Percentiles rank a stretch among this genome's conserved stretches.
Conservation (phyloP, 257 asterid species). For the Salvia rosmarinus region DNA sequence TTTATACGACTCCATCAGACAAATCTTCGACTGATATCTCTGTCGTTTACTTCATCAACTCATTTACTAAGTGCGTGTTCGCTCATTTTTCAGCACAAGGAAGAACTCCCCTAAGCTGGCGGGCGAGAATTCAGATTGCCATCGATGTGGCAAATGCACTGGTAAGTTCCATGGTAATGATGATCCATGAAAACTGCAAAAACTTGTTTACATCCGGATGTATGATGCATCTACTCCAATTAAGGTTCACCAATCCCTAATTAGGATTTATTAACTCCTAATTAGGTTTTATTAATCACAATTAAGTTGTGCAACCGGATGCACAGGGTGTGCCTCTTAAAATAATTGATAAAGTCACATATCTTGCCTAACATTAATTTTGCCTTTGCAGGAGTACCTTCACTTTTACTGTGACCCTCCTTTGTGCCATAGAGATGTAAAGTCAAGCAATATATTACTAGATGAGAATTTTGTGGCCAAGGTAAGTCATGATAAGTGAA, state of each 20-base stretch:
- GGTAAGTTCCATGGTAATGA: constrained; percentile 48
- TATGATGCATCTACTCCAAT: too few species aligned
- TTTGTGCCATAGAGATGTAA: constrained; percentile 91
- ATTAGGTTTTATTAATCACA: too few species aligned
- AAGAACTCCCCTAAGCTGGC: constrained; percentile 82
- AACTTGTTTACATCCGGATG: too few species aligned
- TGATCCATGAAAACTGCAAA: not conserved
- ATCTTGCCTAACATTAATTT: constrained; percentile 11
- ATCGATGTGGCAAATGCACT: constrained; percentile 94
- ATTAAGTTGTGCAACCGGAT: too few species aligned
- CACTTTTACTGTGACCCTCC: constrained; percentile 96
- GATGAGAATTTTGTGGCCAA: constrained; percentile 79
- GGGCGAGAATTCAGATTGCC: constrained; percentile 78
- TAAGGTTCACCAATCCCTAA: too few species aligned
- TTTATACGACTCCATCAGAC: too few species aligned
- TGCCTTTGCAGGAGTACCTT: constrained; percentile 79
- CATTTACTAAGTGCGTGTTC: constrained; percentile 27
- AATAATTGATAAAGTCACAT: not conserved
- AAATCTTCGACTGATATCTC: not conserved
- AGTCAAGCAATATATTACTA: constrained; percentile 91
- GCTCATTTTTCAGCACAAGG: constrained; percentile 62
- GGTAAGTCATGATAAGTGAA: constrained; percentile 43
- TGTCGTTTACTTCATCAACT: not conserved
- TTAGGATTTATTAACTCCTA: too few species aligned
- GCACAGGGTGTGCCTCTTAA: not conserved